A percentile compares a stretch with the other conserved stretches of the same genome.
phyloP scores from a whole-genome alignment of 129 eudicot genomes.

The Escallonia rubra region DNA sequence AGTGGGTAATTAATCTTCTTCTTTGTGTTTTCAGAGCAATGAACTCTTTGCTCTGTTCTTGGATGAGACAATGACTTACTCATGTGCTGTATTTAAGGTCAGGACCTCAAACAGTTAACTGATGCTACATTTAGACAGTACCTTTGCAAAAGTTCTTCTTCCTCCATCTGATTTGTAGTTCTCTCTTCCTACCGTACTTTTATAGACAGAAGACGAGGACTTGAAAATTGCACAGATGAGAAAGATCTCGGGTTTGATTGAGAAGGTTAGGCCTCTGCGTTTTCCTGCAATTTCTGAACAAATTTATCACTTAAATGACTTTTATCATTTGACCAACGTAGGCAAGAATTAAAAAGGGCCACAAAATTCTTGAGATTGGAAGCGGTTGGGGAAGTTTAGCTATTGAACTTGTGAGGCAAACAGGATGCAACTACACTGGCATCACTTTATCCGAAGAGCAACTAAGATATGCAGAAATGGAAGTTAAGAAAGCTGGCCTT shows the following conservation, averaged over 20 bases:
- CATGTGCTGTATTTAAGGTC: slow-evolving; percentile 87
- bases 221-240: slow-evolving; percentile 69
- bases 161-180: neutral
- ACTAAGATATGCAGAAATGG: slow-evolving; percentile 64
- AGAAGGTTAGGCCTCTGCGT: slow-evolving; percentile 40
- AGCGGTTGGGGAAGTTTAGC: slow-evolving; percentile 96
- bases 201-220: slow-evolving; percentile 64
- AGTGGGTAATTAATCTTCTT: neutral
- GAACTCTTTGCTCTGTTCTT: slow-evolving; percentile 75
- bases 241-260: slow-evolving; percentile 63
- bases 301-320: neutral
- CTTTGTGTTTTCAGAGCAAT: slow-evolving; percentile 49
- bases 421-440: slow-evolving; percentile 93
- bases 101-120: slow-evolving; percentile 4
- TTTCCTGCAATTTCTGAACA: neutral
- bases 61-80: slow-evolving; percentile 95
- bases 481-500: slow-evolving; percentile 82
- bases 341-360: slow-evolving; percentile 67
- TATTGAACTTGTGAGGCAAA: slow-evolving; percentile 68
- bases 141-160: neutral
- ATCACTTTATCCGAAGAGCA: slow-evolving; percentile 87
- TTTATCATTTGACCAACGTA: slow-evolving; percentile 1
- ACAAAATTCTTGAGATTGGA: slow-evolving; percentile 84
- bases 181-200: slow-evolving; percentile 1
- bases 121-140: neutral